Conservation (phyloP, 352 stramenopile genomes). For the Phytophthora citrophthora region DNA sequence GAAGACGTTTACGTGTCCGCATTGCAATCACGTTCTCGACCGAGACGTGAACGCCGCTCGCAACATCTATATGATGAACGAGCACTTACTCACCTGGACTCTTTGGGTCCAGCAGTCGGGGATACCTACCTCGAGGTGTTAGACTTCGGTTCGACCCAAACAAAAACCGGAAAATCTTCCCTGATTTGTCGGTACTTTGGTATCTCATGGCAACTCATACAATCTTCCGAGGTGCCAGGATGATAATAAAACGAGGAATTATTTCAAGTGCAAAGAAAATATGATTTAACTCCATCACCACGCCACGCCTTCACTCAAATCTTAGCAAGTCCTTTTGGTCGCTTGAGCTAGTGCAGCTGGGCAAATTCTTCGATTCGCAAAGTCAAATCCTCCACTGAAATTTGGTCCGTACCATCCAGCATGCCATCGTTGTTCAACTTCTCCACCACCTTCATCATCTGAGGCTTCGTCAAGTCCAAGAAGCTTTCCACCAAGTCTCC, state of each 20-base stretch:
- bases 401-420: conserved; percentile 62
- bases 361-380: conserved; percentile 77
- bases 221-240: neutral
- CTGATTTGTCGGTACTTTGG: too few relatives aligned
- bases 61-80: too few relatives aligned
- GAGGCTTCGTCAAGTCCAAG: conserved; percentile 91
- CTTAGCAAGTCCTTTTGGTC: neutral
- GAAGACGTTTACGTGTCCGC: too few relatives aligned
- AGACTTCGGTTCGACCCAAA: too few relatives aligned
- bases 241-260: conserved; percentile 21
- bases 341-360: conserved; percentile 66
- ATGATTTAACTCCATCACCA: conserved; percentile 9
- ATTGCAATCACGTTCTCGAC: too few relatives aligned
- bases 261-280: conserved; percentile 30
- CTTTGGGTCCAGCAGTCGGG: too few relatives aligned
- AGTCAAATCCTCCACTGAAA: conserved; percentile 76
- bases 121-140: too few relatives aligned
- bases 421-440: conserved; percentile 91
- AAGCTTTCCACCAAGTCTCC: conserved; percentile 96
- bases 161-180: too few relatives aligned
- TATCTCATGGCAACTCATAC: too few relatives aligned
- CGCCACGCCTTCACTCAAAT: neutral
- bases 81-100: too few relatives aligned
- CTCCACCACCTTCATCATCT: conserved; percentile 92
- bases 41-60: too few relatives aligned